phyloP scores from a whole-genome alignment of 805 yeast species.

The Ogataea ganodermae region DNA sequence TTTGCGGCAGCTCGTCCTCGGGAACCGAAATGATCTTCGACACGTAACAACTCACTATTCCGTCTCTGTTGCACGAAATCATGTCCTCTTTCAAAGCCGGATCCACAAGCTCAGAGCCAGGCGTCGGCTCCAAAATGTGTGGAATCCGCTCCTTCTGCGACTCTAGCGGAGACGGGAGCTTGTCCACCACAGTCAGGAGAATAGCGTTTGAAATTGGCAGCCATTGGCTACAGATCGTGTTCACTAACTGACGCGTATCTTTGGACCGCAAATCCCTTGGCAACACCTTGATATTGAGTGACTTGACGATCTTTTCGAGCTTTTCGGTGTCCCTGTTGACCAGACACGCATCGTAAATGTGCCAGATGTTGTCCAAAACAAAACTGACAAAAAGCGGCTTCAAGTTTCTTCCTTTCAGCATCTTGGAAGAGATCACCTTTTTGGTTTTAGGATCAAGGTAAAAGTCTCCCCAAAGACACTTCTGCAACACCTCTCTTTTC shows the following conservation, averaged over 20 bases:
- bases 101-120: conserved; percentile 52
- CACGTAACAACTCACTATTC: conserved; percentile 74
- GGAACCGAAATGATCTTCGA: conserved; percentile 90
- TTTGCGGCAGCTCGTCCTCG: conserved; percentile 71
- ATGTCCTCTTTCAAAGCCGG: conserved; percentile 54
- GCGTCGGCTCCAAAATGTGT: conserved; percentile 60
- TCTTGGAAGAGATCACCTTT: conserved; percentile 69
- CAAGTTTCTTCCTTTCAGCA: conserved; percentile 56
- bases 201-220: conserved; percentile 88
- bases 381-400: conserved; percentile 87
- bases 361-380: conserved; percentile 90
- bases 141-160: conserved; percentile 78
- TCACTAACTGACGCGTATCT: conserved; percentile 65
- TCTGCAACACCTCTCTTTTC: conserved; percentile 72
- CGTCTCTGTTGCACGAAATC: conserved; percentile 63
- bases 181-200: conserved; percentile 78
- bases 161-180: conserved; percentile 76
- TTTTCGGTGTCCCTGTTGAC: conserved; percentile 67
- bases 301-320: conserved; percentile 70
- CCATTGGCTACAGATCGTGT: conserved; percentile 86
- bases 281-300: conserved; percentile 64
- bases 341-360: conserved; percentile 73
- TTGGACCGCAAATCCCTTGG: conserved; percentile 81
- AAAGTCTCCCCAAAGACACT: conserved; percentile 95
- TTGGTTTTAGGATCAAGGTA: conserved; percentile 88